Conservation (phyloP, 306 rosid genomes). For the Castanopsis chinensis region DNA sequence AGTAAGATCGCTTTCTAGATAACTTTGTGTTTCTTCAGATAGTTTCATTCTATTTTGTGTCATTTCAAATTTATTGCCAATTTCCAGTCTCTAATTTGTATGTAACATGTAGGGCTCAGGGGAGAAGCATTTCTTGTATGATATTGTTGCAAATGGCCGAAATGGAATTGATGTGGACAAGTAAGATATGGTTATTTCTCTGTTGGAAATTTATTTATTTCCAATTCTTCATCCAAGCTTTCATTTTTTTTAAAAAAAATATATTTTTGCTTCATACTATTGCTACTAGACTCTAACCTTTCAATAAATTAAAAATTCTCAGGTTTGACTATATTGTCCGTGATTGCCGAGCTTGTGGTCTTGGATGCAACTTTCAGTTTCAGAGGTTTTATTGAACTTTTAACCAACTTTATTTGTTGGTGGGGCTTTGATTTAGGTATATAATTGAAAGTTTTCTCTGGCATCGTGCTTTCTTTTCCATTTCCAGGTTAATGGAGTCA, state of each 20-base stretch:
- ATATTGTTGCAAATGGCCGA: conserved; percentile 96
- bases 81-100: not conserved
- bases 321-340: conserved; percentile 95
- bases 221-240: conserved; percentile 1
- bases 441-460: conserved; percentile 13
- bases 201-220: conserved; percentile 1
- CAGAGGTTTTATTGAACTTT: conserved; percentile 52
- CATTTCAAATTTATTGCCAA: not conserved
- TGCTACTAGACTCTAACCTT: conserved; percentile 10
- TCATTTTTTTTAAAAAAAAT: not conserved
- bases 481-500: conserved; percentile 77
- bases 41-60: not conserved
- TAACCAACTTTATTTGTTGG: conserved; percentile 4
- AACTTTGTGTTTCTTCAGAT: not conserved
- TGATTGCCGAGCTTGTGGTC: conserved; percentile 90
- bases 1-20: conserved; percentile 34
- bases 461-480: conserved; percentile 11
- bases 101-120: conserved; percentile 49
- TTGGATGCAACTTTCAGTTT: conserved; percentile 85
- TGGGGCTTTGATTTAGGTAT: not conserved
- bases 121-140: conserved; percentile 83
- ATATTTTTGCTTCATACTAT: not conserved
- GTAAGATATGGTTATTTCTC: conserved; percentile 39
- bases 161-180: conserved; percentile 99
- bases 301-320: conserved; percentile 32